Evolutionary conservation across 202 grass and related monocot genomes (phyloP).

Genomic region (Musa balbisiana): DNA sequence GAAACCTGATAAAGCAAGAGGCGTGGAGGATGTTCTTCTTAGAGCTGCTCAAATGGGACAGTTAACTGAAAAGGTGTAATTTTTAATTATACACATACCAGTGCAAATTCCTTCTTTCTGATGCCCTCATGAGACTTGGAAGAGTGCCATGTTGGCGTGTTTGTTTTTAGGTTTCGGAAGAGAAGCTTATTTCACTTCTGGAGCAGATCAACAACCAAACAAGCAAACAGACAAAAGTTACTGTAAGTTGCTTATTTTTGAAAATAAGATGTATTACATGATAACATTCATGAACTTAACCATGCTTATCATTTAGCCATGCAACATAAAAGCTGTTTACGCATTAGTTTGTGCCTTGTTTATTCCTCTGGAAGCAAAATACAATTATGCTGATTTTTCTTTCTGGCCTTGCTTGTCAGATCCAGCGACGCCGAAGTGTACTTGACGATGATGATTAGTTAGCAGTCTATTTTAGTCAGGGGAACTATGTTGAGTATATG

Average conservation of each 20-base stretch:
- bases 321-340: no score
- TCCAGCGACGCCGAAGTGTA: slow-evolving; percentile 87
- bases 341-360: no score
- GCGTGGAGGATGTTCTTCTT: slow-evolving; percentile 85
- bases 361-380: no score
- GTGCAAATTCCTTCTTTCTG: neutral
- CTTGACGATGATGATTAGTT: slow-evolving; percentile 80
- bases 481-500: no score
- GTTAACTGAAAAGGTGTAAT: slow-evolving; percentile 75
- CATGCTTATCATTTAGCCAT: no score
- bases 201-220: slow-evolving; percentile 83
- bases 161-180: slow-evolving; percentile 77
- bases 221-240: slow-evolving; percentile 88
- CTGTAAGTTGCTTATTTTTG: slow-evolving; percentile 35
- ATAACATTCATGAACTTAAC: neutral
- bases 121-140: neutral
- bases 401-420: slow-evolving; percentile 39
- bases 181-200: slow-evolving; percentile 79
- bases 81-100: neutral
- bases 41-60: slow-evolving; percentile 85
- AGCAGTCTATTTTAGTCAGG: neutral
- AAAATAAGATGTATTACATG: neutral
- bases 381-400: no score
- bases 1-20: slow-evolving; percentile 96
- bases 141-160: neutral